Evolutionary conservation across 257 asterid species (phyloP).

Genomic region (Plantago ovata): DNA sequence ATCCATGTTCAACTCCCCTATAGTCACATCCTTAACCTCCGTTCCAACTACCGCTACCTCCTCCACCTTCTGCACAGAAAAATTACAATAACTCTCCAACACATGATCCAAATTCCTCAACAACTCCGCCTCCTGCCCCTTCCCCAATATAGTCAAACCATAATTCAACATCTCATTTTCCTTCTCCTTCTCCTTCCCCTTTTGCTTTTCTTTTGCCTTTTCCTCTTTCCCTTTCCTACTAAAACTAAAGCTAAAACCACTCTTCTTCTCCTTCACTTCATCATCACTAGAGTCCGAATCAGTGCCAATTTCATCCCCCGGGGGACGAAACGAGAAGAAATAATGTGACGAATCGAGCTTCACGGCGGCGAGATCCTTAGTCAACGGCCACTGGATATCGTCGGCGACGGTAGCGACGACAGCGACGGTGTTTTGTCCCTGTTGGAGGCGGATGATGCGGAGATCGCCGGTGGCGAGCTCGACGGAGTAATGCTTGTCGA

Average conservation of each 20-base stretch:
- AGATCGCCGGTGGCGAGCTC: constrained; percentile 94
- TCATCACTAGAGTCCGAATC: constrained; percentile 48
- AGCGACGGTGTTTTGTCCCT: constrained; percentile 57
- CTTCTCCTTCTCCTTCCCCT: constrained; percentile 26
- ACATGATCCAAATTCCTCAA: constrained; percentile 58
- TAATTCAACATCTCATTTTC: constrained; percentile 52
- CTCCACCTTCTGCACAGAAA: constrained; percentile 67
- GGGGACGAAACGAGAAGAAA: constrained; percentile 68
- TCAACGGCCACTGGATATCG: constrained; percentile 80
- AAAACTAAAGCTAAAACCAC: background rate
- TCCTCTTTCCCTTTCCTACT: background rate
- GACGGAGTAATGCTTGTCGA: constrained; percentile 76
- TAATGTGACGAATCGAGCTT: constrained; percentile 79
- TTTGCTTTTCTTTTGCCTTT: constrained; percentile 20
- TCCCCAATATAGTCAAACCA: constrained; percentile 70
- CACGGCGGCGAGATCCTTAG: constrained; percentile 75
- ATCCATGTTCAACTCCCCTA: constrained; percentile 49
- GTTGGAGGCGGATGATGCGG: constrained; percentile 45
- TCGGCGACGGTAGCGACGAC: constrained; percentile 61
- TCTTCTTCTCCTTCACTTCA: constrained; percentile 18
- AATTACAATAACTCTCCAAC: constrained; percentile 51
- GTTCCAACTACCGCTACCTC: constrained; percentile 38
- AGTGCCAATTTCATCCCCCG: constrained; percentile 18
- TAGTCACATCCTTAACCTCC: constrained; percentile 49
- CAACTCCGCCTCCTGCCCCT: constrained; percentile 54